Base-by-base conservation (phyloP, 495 filamentous ascomycete species). In the Penicillium cinerascens region DNA sequence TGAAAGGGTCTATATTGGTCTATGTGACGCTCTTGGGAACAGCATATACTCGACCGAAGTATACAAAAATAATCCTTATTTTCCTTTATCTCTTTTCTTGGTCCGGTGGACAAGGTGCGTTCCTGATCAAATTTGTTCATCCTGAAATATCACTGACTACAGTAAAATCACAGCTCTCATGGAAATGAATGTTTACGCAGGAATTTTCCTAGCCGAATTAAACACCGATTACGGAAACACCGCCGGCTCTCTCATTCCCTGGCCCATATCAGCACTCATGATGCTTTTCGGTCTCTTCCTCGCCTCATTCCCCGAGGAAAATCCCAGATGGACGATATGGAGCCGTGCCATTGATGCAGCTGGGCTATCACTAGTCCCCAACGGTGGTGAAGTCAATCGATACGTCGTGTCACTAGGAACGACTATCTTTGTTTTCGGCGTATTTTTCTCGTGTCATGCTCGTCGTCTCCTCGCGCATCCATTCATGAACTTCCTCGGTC, bases 151-250 rank as follows among this genome's bases (percentile, higher is more conserved):
- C 16, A 36, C 36, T 23, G 5, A 37, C n/a, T n/a, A n/a, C 2
- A 25, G 9, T 21, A 26, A 35, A n/a, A 41, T 29, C 11, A 5
- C 17, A 60, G 57, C 48, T n/a, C 43, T 60, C 2, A 43, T 56
- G 39, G 57, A 56, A 18, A 42, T 50, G 18, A 56, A 56, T 21
- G 26, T 56, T n/a, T 60, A 56, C 26, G 52, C 54, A 2, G 57
- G 57, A 13, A 60, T 60, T 43, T 48, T 60, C 16, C 39, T 60
- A 13, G 57, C 57, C 3, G 48, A 56, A 21, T 35, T 60, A 15
- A 48, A 51, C 27, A 42, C 50, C 10, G 55, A 58, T 11, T 56
- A 50, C 41, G 54, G 52, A 4, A 10, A 43, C 2, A 33, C 42
- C 13, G 57, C 57, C 3, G 40, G 49, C 5, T 56, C 57, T 0